These are phyloP conservation scores for Tephrocybe sp. DNA, from an alignment of 768 basidiomycete species.

Conservation along the genomic window DNA sequence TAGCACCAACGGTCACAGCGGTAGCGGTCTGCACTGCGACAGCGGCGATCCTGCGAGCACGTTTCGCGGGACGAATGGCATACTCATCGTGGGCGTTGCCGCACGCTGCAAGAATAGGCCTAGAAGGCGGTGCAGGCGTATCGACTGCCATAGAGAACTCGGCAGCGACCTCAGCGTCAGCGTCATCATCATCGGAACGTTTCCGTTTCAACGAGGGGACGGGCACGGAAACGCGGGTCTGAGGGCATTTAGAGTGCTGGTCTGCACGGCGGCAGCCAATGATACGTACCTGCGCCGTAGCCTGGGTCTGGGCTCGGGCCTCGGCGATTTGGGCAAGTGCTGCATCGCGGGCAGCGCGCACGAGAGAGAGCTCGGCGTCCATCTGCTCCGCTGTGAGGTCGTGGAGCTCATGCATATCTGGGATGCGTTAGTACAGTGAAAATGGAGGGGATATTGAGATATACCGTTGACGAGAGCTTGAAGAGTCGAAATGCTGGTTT, in stretches of 20 bases:
- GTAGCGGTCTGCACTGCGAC: slow-evolving; percentile 57
- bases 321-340: slow-evolving; percentile 31
- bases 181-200: slow-evolving; percentile 30
- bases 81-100: neutral
- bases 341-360: slow-evolving; percentile 38
- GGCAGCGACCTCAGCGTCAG: slow-evolving; percentile 30
- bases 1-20: slow-evolving; percentile 63
- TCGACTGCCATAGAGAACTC: slow-evolving; percentile 12
- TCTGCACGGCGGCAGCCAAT: slow-evolving; percentile 7
- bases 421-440: slow-evolving; percentile 6
- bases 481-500: slow-evolving; percentile 32
- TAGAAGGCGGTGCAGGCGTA: neutral
- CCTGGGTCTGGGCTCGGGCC: slow-evolving; percentile 4
- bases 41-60: slow-evolving; percentile 40
- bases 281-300: slow-evolving; percentile 29
- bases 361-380: slow-evolving; percentile 39
- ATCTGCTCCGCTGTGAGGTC: slow-evolving; percentile 44
- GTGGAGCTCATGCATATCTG: slow-evolving; percentile 46
- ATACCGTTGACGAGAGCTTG: slow-evolving; percentile 41
- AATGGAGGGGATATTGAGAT: slow-evolving; percentile 10
- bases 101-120: slow-evolving; percentile 3
- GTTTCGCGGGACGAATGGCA: slow-evolving; percentile 32
- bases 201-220: slow-evolving; percentile 56
- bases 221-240: slow-evolving; percentile 24
- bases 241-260: slow-evolving; percentile 20